A percentile compares a stretch with the other conserved stretches of the same genome.
These are phyloP conservation scores for Diaporthe vexans DNA, from an alignment of 2,329 filamentous ascomycete species.

Conservation along the genomic window DNA sequence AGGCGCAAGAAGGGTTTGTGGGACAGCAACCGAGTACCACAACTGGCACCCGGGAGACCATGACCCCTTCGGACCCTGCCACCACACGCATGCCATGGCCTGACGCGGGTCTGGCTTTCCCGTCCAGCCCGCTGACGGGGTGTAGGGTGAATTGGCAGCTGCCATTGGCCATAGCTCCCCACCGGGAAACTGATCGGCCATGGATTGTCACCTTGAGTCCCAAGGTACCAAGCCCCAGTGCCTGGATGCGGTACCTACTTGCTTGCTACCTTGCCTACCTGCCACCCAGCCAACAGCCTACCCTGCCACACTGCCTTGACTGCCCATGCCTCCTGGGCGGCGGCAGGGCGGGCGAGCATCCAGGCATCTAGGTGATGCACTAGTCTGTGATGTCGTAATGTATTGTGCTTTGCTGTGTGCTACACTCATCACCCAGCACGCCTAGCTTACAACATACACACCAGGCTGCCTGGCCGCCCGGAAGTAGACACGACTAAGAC, in stretches of 20 bases:
- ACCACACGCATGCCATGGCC: slow-evolving; percentile 7
- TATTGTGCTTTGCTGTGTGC: background rate
- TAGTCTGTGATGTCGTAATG: background rate
- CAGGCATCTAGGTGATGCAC: background rate
- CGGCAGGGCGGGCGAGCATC: background rate
- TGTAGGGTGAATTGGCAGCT: background rate
- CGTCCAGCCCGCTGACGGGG: slow-evolving; percentile 18
- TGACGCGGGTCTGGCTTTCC: slow-evolving; percentile 33
- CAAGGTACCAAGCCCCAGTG: background rate
- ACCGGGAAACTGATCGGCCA: slow-evolving; percentile 10
- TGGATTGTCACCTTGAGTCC: background rate
- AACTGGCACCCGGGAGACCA: background rate
- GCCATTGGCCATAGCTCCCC: slow-evolving; percentile 33
- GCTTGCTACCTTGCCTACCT: too few species aligned
- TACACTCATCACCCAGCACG: too few species aligned
- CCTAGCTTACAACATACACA: too few species aligned
- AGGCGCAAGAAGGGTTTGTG: background rate
- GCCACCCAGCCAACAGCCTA: too few species aligned
- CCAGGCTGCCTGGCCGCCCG: too few species aligned
- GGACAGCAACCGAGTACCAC: background rate
- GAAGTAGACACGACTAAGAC: slow-evolving; percentile 13
- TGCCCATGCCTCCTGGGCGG: too few species aligned
- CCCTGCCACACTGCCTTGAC: background rate
- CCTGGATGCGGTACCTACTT: background rate
- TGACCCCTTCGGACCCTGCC: background rate